Conservation (phyloP, 257 asterid genomes). For the Nicotiana attenuata region DNA sequence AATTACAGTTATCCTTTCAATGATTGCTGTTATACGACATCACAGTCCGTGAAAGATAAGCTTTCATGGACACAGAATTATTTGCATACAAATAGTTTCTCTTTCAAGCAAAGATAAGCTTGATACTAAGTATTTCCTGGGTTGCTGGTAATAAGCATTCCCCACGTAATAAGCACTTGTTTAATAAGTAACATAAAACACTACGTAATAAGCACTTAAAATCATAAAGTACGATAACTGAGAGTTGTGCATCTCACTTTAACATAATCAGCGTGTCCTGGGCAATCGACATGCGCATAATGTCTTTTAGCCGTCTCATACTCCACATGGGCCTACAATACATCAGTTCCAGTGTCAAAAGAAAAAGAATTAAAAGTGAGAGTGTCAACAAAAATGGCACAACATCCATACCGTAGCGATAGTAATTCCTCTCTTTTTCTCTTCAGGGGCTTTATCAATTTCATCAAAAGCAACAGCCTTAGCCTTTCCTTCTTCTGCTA, state of each 20-base stretch:
- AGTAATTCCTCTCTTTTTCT: constrained; percentile 93
- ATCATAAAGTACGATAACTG: neutral
- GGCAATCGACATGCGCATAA: constrained; percentile 97
- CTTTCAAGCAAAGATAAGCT: neutral
- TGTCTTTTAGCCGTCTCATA: constrained; percentile 90
- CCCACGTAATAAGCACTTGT: neutral
- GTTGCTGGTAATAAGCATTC: neutral
- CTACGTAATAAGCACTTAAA: neutral
- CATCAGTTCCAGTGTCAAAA: constrained; percentile 18
- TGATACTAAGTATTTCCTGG: neutral
- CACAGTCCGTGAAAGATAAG: neutral
- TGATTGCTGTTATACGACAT: neutral
- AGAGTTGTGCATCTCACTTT: constrained; percentile 44
- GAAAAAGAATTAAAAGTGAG: neutral
- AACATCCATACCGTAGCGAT: constrained; percentile 66
- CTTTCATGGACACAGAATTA: neutral
- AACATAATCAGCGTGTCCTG: constrained; percentile 97
- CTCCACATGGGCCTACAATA: constrained; percentile 86
- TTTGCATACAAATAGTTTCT: neutral
- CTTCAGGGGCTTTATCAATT: constrained; percentile 98
- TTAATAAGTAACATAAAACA: neutral
- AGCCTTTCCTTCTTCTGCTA: constrained; percentile 86
- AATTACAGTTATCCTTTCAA: neutral
- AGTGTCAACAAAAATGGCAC: neutral
- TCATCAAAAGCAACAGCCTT: constrained; percentile 93